Base-by-base conservation (phyloP, 305 asterid species). In the Fraxinus ornus region DNA sequence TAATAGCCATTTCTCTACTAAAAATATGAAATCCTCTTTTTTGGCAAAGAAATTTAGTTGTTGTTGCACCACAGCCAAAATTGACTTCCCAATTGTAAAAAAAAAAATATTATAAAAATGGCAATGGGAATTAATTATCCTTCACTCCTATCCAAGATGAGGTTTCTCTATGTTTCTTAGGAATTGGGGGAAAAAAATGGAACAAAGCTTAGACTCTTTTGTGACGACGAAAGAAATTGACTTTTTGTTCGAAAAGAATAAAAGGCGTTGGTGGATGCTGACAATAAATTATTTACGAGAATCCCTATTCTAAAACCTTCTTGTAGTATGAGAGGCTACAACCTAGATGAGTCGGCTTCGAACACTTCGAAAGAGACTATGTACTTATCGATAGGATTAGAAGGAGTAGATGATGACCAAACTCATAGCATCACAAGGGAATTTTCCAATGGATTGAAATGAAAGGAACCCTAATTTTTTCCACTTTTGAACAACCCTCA, bases 31-130 rank as follows among this genome's bases (percentile, higher is more conserved):
- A 71, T 71, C 21, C 5, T 28, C 22, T 1, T 17, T 55, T 80
- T 15, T n/a, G 75, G 82, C 33, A 57, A 82, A 62, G 7, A 75
- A 52, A 75, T 78, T 13, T 68, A 28, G 72, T 68, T 76, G 73
- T 52, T 39, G 79, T 41, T 57, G 37, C 74, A 13, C 75, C 75
- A 70, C 75, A 13, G 39, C 75, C 75, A 71, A 71, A 71, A 30
- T 71, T 71, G 76, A 71, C 76, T 49, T 74, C 49, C 37, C 78
- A 81, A 26, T 55, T 26, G 44, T 19, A 28, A 15, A 55, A 75
- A 1, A 28, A 28, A 19, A 44, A 2, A 44, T 41, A 32, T 12
- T 84, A 72, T 71, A 10, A 78, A 72, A 78, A 57, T 78, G 36
- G 83, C 32, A 75, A 78, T 28, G 52, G 68, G 17, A 2, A 60